These are phyloP conservation scores for Sarocladium oryzae DNA, from an alignment of 2,329 filamentous ascomycete genomes.

Conservation along the genomic window DNA sequence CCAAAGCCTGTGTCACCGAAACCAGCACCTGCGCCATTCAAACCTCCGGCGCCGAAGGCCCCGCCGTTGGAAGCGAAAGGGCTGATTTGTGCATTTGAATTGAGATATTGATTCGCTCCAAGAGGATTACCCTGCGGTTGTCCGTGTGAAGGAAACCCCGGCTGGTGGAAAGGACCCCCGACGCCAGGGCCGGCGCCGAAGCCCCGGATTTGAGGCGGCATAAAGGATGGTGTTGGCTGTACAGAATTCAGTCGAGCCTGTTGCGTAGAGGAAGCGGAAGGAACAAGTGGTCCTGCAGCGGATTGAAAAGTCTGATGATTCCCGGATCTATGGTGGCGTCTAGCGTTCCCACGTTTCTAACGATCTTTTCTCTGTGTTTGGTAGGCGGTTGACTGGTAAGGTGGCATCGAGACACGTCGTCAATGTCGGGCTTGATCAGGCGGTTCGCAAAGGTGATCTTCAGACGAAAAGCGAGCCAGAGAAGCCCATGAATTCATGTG, in stretches of 20 bases:
- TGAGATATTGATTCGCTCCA: constrained; percentile 65
- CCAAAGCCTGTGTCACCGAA: constrained; percentile 67
- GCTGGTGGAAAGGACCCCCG: constrained; percentile 34
- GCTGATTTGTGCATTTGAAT: constrained; percentile 60
- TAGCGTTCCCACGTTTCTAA: neutral
- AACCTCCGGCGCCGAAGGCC: constrained; percentile 50
- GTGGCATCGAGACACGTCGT: neutral
- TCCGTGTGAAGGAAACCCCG: constrained; percentile 45
- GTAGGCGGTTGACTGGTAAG: neutral
- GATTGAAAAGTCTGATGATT: neutral
- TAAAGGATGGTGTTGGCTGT: constrained; percentile 12
- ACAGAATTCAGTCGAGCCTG: neutral
- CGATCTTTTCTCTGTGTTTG: neutral
- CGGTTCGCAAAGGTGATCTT: neutral
- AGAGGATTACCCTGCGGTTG: constrained; percentile 48
- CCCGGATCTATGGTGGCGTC: neutral
- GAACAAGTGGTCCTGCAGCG: neutral
- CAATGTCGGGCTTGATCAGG: neutral
- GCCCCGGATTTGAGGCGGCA: constrained; percentile 33
- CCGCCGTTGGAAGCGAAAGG: constrained; percentile 56
- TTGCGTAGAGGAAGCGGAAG: neutral
- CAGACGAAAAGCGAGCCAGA: neutral
- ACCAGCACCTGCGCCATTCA: constrained; percentile 50
- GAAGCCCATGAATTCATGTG: neutral
- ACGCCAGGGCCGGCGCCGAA: constrained; percentile 31